Evolutionary conservation across 495 filamentous ascomycete genomes (phyloP).

Genomic region (Mycothermus thermophilus): DNA sequence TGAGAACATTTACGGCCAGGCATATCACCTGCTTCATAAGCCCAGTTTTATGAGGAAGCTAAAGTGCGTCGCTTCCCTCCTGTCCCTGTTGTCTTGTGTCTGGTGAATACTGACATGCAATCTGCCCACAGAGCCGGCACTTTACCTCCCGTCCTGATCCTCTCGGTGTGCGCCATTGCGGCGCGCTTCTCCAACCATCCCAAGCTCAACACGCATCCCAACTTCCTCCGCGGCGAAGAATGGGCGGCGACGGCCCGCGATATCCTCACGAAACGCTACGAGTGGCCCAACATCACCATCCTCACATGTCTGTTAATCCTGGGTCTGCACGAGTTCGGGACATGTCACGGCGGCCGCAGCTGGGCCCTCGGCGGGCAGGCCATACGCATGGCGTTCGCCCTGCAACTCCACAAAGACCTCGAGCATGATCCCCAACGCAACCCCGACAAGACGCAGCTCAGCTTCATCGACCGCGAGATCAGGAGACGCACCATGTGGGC

Average conservation of each 20-base stretch:
- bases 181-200: constrained; percentile 95
- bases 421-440: constrained; percentile 65
- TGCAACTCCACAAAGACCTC: constrained; percentile 89
- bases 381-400: constrained; percentile 88
- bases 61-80: constrained; percentile 31
- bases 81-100: not conserved
- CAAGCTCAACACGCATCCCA: constrained; percentile 64
- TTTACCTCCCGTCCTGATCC: constrained; percentile 69
- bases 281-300: constrained; percentile 92
- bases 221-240: constrained; percentile 79
- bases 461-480: constrained; percentile 86
- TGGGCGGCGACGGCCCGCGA: constrained; percentile 78
- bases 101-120: no score
- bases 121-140: constrained; percentile 39
- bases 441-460: constrained; percentile 57
- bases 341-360: constrained; percentile 87
- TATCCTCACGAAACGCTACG: constrained; percentile 72
- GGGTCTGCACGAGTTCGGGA: constrained; percentile 90
- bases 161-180: constrained; percentile 85
- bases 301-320: constrained; percentile 77
- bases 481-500: constrained; percentile 93
- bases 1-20: constrained; percentile 89
- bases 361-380: constrained; percentile 94
- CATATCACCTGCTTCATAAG: constrained; percentile 91
- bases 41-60: constrained; percentile 88